Base-by-base conservation (phyloP, 345 rosid genomes). In the Lepidium didymum region DNA sequence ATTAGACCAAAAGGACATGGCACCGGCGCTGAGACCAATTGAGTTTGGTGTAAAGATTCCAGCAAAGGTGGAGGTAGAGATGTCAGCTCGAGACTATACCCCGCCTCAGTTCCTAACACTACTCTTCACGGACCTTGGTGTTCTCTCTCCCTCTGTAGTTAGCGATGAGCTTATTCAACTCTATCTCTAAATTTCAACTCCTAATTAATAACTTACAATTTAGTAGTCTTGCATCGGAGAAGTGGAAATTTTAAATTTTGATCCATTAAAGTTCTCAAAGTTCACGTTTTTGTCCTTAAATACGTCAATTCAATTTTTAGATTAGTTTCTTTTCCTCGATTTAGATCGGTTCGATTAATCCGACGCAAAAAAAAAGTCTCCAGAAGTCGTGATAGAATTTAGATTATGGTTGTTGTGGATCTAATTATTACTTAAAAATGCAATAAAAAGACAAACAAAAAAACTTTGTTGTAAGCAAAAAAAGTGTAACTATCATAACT, bases 141-240 rank as follows among this genome's bases (percentile, higher is more conserved):
- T 88, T 45, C 88, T 90, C 38, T 82, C 97, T 8, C 97, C 99
- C 35, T 94, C 95, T 3, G 99, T 94, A 8, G 97, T 94, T 54
- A 90, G 99, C 19, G 92, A 90, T 37, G 97, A 94, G 75, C 95
- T 94, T 60, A 90, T 94, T 78, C 96, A 94, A 71, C 89, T 88
- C n/a, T 90, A 90, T 78, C 77, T 93, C 19, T 74, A 38, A 27
- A 60, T 13, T 44, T 11, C 33, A 1, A 8, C 25, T 21, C 54
- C 56, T 66, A 16, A 14, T 43, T 27, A 51, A n/a, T 25, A 31
- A 36, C 47, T 52, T 25, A 13, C 8, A 11, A 18, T 3, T 16
- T 57, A 7, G 8, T 2, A 36, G 4, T 13, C 10, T 60, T 51
- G 45, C 27, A 29, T 50, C 9, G 23, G 47, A 64, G 6, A 40